Evolutionary conservation across 2,329 filamentous ascomycete genomes (phyloP), one percentile per base, ranked within the genome.

Genomic region (Ceratocystis alfenasii): DNA sequence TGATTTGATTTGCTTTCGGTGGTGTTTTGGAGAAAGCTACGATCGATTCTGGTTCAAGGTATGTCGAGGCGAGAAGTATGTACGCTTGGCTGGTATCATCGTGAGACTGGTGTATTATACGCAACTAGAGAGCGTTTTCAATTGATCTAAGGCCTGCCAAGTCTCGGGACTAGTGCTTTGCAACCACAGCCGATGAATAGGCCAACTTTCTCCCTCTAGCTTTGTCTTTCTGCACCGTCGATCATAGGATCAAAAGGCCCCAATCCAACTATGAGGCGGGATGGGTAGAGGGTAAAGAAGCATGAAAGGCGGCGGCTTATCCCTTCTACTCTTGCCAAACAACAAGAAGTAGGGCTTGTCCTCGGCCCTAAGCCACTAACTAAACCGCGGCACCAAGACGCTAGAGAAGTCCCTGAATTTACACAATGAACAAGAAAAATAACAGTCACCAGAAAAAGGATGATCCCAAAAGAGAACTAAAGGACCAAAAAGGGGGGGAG

Each of bases 1-100:
- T 59, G 53, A 59, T 33, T 59, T 59, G 53, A 59, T 59, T 59
- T 59, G 25, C 53, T 30, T 17, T 59, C 12, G 15, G 30, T n/a
- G 8, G 12, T 30, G 28, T 30, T 59, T 59, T 20, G 53, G 28
- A 12, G 8, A 41, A 41, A n/a, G n/a, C 53, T n/a, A 33, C 17
- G 22, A 33, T 28, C 15, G 53, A 57, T 33, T 17, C 2, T 15
- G 53, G 15, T 20, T 3, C 20, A 30, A 59, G 53, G 53, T 20
- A 59, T 33, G 17, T 59, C 53, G 28, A 30, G 53, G 15, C 28
- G 28, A 59, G 53, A 30, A 12, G 25, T 36, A 33, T 36, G 17
- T 7, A 30, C 7, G 15, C 8, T 28, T 20, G 45, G n/a, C 45
- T 48, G 20, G 48, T 25, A 25, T 25, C 48, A 25, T 25, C 8